These are phyloP conservation scores for Ammopiptanthus mongolicus DNA, from an alignment of 306 rosid species.

Conservation along the genomic window DNA sequence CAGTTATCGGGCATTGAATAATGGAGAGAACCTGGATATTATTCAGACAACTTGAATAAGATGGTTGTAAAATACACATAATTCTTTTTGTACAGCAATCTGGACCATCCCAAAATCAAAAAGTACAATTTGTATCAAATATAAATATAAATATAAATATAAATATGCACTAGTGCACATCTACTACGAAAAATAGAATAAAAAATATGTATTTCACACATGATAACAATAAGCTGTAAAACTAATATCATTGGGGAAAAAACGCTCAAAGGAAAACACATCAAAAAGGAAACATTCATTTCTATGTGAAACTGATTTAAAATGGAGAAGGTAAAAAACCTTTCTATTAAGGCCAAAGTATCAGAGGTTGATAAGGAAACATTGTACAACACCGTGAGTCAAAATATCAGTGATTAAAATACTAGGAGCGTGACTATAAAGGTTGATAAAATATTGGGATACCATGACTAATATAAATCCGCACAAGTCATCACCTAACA, in stretches of 20 bases:
- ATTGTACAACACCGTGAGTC: not conserved
- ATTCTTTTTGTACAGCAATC: not conserved
- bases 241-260: not conserved
- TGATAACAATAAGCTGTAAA: not conserved
- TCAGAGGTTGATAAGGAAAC: not conserved
- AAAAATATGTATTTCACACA: not conserved
- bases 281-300: not conserved
- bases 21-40: too few relatives aligned
- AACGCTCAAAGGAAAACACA: not conserved
- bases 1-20: too few relatives aligned
- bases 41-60: not conserved
- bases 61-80: not conserved
- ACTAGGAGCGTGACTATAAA: not conserved
- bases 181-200: not conserved
- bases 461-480: not conserved
- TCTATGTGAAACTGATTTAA: not conserved
- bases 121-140: not conserved
- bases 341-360: not conserved
- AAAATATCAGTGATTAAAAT: not conserved
- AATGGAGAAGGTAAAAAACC: not conserved
- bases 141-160: not conserved
- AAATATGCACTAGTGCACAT: not conserved
- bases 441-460: not conserved
- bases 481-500: not conserved
- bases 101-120: not conserved